Evolutionary conservation across 1,284 basidiomycete genomes (phyloP).

Genomic region (Cryptococcus jaspeensis): DNA sequence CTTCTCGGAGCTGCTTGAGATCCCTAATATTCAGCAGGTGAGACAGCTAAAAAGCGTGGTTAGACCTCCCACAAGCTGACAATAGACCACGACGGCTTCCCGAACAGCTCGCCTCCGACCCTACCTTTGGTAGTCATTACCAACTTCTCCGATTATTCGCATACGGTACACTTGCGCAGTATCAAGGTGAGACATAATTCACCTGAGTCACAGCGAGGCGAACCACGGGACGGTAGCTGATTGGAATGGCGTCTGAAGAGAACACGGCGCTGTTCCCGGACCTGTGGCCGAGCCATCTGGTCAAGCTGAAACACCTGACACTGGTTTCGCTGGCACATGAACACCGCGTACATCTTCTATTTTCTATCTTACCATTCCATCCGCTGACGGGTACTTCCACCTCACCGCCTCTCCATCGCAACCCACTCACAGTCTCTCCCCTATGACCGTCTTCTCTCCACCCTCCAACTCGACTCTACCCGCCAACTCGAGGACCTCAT

Average conservation of each 20-base stretch:
- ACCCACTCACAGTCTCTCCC: conserved; percentile 24
- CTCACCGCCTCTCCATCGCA: background rate
- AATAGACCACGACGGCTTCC: background rate
- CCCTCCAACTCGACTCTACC: conserved; percentile 68
- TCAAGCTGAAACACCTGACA: conserved; percentile 88
- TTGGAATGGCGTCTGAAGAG: conserved; percentile 53
- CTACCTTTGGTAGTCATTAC: conserved; percentile 62
- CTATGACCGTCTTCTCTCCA: conserved; percentile 26
- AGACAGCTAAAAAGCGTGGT: conserved; percentile 20
- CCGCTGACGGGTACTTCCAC: no score
- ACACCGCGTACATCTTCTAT: conserved; percentile 63
- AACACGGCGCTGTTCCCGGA: conserved; percentile 65
- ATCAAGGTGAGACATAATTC: conserved; percentile 58
- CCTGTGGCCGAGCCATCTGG: conserved; percentile 68
- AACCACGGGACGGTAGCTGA: background rate
- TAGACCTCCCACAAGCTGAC: conserved; percentile 1
- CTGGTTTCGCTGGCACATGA: conserved; percentile 75
- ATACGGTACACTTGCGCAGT: conserved; percentile 80
- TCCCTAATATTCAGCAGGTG: conserved; percentile 79
- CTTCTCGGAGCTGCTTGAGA: conserved; percentile 80
- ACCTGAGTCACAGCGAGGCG: background rate
- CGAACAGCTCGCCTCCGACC: conserved; percentile 62
- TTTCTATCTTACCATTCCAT: background rate
- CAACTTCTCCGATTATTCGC: conserved; percentile 79
- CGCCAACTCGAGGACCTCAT: conserved; percentile 90